Evolutionary conservation across 2,329 filamentous ascomycete genomes (phyloP).

Genomic region (Sporothrix brasiliensis): DNA sequence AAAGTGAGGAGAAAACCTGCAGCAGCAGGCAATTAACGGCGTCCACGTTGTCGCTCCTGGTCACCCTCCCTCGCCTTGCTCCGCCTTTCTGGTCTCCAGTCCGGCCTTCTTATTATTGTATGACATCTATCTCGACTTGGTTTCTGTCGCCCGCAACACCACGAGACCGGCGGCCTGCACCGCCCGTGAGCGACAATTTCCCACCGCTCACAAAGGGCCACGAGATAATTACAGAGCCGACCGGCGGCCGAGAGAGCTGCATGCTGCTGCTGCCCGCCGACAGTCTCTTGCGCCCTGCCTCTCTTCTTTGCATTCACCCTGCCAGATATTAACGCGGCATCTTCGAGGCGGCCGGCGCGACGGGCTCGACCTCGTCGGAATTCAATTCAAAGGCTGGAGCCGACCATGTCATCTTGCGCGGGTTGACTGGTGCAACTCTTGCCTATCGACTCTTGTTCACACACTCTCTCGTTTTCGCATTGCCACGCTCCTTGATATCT

Average conservation of each 20-base stretch:
- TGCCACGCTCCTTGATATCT: slow-evolving; percentile 14
- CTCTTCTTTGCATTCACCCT: not conserved
- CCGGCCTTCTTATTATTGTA: not conserved
- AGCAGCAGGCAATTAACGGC: slow-evolving; percentile 35
- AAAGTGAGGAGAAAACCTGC: slow-evolving; percentile 16
- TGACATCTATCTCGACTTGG: slow-evolving; percentile 1
- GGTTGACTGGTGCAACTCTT: slow-evolving; percentile 20
- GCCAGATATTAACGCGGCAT: not conserved
- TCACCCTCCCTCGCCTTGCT: not conserved
- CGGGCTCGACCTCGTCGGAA: not conserved
- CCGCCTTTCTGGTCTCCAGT: not conserved
- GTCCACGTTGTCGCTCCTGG: slow-evolving; percentile 33
- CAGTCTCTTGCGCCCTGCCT: not conserved
- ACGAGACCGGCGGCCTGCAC: slow-evolving; percentile 23
- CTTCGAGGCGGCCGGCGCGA: not conserved
- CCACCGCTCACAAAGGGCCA: slow-evolving; percentile 32
- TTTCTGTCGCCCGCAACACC: slow-evolving; percentile 10
- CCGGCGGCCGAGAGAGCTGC: slow-evolving; percentile 11
- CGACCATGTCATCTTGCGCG: slow-evolving; percentile 29
- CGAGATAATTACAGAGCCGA: slow-evolving; percentile 23
- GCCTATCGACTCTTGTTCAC: slow-evolving; percentile 12
- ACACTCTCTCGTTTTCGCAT: not conserved
- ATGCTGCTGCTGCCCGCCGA: not conserved
- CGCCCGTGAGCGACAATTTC: slow-evolving; percentile 20
- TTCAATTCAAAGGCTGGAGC: not conserved